Evolutionary conservation across 1,284 basidiomycete species (phyloP), one percentile per base, ranked within the genome.

Genomic region (Heterobasidion occidentale): DNA sequence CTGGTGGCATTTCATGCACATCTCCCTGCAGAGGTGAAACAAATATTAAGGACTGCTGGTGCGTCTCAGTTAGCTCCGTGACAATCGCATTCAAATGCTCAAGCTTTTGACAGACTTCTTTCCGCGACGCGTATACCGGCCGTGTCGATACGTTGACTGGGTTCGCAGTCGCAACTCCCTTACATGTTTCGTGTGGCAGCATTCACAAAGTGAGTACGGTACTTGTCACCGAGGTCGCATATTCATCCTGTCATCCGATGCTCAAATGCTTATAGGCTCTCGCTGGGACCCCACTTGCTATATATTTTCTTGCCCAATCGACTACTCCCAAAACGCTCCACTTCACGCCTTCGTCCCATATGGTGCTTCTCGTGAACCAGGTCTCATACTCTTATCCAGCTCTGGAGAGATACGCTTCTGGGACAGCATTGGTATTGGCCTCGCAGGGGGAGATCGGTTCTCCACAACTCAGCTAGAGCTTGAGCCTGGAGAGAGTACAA

Each of bases 131-230:
- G 9, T 90, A 86, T 58, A 78, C 80, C 7, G 90, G 88, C 38
- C 80, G 79, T 50, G 79, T 91, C 20, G 89, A 92, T 65, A 77
- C 79, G 9, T 56, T 75, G 51, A 88, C 87, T 19, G 86, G 87
- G 9, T 90, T 87, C 65, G 83, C 87, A 44, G 79, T 90, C 36
- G 80, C 81, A 34, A 90, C 89, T 70, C 75, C 12, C 77, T 80
- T 61, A 89, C 86, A 9, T 90, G 88, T 67, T 92, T 88, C 68
- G 86, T 90, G 38, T 92, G 89, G 89, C 86, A 89, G 61, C 83
- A 90, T 71, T 77, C 83, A 47, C 82, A 87, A 87, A 65, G 81
- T 82, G 58, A 61, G 75, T 67, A 19, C 17, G 20, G 6, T 6
- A 12, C 33, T 17, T 47, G 33, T 20, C 11, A 15, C 50, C 17